phyloP scores from a whole-genome alignment of 768 basidiomycete genomes.

The Leccinum truebloodii region DNA sequence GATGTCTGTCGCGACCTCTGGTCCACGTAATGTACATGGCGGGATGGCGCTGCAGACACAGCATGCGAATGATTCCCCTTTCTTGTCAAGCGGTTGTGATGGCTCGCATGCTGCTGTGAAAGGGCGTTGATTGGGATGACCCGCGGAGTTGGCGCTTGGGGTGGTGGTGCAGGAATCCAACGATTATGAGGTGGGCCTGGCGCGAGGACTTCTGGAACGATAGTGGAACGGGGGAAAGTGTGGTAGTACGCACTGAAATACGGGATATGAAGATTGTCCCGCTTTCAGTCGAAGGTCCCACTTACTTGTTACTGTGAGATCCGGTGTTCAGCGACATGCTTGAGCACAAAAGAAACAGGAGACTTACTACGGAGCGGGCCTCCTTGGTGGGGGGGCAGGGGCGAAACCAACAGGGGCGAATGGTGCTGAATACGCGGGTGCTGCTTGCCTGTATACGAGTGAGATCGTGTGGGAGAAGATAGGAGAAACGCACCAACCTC shows the following conservation, averaged over 20 bases:
- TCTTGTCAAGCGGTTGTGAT: not conserved
- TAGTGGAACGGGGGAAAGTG: conserved; percentile 29
- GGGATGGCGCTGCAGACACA: conserved; percentile 19
- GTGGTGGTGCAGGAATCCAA: not conserved
- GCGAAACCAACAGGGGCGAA: conserved; percentile 18
- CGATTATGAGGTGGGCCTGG: not conserved
- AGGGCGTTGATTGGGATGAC: conserved; percentile 1
- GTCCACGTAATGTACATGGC: conserved; percentile 31
- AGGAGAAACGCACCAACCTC: conserved; percentile 8
- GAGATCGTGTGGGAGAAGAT: not conserved
- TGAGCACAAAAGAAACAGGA: not conserved
- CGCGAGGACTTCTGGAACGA: not conserved
- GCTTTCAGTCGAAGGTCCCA: conserved; percentile 11
- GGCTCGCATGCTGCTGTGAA: conserved; percentile 10
- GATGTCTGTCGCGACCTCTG: conserved; percentile 13
- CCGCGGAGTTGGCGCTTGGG: conserved; percentile 7
- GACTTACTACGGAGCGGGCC: conserved; percentile 24
- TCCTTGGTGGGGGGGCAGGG: conserved; percentile 15
- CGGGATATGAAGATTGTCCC: conserved; percentile 15
- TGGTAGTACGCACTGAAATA: conserved; percentile 25
- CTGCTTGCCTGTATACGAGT: conserved; percentile 18
- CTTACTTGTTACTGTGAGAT: conserved; percentile 28
- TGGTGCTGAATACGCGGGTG: conserved; percentile 16
- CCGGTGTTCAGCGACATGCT: conserved; percentile 5
- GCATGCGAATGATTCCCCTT: conserved; percentile 9